Conservation (phyloP, 2,329 filamentous ascomycete genomes). For the Sporothrix dimorphospora region DNA sequence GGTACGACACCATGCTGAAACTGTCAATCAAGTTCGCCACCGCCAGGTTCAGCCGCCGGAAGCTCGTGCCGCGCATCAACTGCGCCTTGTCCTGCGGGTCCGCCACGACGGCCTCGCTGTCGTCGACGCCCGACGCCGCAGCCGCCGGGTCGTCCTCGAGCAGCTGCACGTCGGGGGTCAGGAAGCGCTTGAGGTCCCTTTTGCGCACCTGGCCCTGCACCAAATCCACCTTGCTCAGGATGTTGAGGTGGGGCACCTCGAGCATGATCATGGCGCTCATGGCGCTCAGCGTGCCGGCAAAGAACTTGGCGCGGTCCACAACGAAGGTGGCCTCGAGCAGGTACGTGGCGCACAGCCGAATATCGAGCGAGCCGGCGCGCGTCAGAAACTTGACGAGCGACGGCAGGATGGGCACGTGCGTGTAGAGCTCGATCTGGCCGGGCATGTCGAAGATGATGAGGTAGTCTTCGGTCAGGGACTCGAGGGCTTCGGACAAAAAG, state of each 20-base stretch:
- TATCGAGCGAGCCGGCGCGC: conserved; percentile 77
- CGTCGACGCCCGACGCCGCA: conserved; percentile 4
- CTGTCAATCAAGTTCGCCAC: conserved; percentile 92
- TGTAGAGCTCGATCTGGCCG: conserved; percentile 98
- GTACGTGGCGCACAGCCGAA: conserved; percentile 91
- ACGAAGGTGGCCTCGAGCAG: conserved; percentile 95
- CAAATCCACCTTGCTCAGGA: conserved; percentile 97
- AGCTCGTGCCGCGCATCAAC: conserved; percentile 79
- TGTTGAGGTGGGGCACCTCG: conserved; percentile 94
- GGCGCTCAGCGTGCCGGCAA: conserved; percentile 89
- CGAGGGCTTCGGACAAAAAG: conserved; percentile 83
- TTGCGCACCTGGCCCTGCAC: conserved; percentile 87
- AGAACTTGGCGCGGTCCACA: conserved; percentile 95
- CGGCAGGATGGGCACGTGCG: conserved; percentile 90
- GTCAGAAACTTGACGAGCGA: conserved; percentile 80
- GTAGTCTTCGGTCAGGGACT: conserved; percentile 88
- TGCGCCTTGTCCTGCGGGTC: conserved; percentile 69
- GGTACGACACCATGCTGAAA: conserved; percentile 96
- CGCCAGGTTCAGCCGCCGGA: conserved; percentile 80
- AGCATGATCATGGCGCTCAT: conserved; percentile 99
- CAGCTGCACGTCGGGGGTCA: conserved; percentile 81
- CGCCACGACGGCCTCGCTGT: conserved; percentile 30
- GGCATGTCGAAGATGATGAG: conserved; percentile 99
- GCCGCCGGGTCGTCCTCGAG: conserved; percentile 77
- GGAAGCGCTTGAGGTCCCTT: conserved; percentile 85